phyloP scores from a whole-genome alignment of 1,284 basidiomycete genomes.

The Puccinia sorghi region DNA sequence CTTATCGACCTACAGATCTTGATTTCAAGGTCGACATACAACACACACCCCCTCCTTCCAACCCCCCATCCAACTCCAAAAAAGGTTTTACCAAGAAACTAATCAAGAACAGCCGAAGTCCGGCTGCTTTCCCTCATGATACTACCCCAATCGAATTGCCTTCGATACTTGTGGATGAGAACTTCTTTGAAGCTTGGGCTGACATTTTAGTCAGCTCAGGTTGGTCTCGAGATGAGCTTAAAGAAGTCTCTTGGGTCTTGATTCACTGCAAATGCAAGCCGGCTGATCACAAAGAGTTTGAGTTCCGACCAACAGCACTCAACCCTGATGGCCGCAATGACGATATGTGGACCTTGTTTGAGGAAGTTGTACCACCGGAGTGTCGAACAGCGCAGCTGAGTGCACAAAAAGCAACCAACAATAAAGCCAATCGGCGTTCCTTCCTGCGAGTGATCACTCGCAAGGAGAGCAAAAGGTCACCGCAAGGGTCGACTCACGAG shows the following conservation, averaged over 20 bases:
- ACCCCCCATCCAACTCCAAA: constrained; percentile 49
- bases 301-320: constrained; percentile 10
- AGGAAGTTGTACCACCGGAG: constrained; percentile 56
- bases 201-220: constrained; percentile 56
- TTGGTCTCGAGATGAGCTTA: constrained; percentile 56
- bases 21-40: constrained; percentile 54
- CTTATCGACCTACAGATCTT: constrained; percentile 54
- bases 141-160: constrained; percentile 53
- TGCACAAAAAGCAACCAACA: background rate
- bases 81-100: constrained; percentile 51
- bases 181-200: constrained; percentile 57
- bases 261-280: constrained; percentile 54
- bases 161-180: constrained; percentile 53
- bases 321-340: constrained; percentile 52
- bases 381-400: constrained; percentile 51
- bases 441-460: constrained; percentile 19
- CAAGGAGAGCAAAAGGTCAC: constrained; percentile 14
- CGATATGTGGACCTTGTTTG: constrained; percentile 56
- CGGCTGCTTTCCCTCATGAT: constrained; percentile 55
- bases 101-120: constrained; percentile 52
- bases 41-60: constrained; percentile 39
- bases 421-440: background rate
- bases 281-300: constrained; percentile 48
- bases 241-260: constrained; percentile 56
- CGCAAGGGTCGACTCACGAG: background rate